phyloP scores from a whole-genome alignment of 2,329 filamentous ascomycete genomes.

The Phoma sp. region DNA sequence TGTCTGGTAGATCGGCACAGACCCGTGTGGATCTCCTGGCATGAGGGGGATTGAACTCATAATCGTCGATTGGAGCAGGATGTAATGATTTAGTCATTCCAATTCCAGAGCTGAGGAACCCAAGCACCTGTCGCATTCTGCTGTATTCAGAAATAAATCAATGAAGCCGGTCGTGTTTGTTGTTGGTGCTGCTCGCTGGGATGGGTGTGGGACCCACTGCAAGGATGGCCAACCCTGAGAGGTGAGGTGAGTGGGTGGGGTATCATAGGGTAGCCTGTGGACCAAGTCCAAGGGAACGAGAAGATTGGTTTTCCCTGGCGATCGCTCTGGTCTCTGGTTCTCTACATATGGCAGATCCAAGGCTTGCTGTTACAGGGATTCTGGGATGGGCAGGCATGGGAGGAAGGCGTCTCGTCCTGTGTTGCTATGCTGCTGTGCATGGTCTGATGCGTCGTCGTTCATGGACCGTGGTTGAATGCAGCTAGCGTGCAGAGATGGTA shows the following conservation, averaged over 20 bases:
- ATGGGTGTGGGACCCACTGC: slow-evolving; percentile 9
- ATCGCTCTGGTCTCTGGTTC: background rate
- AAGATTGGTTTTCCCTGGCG: background rate
- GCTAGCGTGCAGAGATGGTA: background rate
- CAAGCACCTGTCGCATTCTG: background rate
- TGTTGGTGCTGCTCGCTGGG: background rate
- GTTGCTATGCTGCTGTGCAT: background rate
- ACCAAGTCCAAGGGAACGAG: background rate
- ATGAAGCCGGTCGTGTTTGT: background rate
- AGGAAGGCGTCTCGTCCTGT: background rate
- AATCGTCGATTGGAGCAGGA: background rate
- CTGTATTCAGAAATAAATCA: background rate
- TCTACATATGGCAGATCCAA: background rate
- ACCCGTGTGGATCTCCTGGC: slow-evolving; percentile 4
- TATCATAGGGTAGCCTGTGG: background rate
- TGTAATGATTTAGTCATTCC: background rate
- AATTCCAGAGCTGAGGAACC: background rate
- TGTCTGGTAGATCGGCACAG: slow-evolving; percentile 9
- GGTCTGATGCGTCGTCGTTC: background rate
- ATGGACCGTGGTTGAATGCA: background rate
- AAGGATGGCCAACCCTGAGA: slow-evolving; percentile 3
- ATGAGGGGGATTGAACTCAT: background rate
- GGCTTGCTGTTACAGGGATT: background rate
- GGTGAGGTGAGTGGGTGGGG: background rate
- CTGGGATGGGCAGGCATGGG: background rate